Conservation (phyloP, 2,329 filamentous ascomycete genomes). For the Curvularia sp. region DNA sequence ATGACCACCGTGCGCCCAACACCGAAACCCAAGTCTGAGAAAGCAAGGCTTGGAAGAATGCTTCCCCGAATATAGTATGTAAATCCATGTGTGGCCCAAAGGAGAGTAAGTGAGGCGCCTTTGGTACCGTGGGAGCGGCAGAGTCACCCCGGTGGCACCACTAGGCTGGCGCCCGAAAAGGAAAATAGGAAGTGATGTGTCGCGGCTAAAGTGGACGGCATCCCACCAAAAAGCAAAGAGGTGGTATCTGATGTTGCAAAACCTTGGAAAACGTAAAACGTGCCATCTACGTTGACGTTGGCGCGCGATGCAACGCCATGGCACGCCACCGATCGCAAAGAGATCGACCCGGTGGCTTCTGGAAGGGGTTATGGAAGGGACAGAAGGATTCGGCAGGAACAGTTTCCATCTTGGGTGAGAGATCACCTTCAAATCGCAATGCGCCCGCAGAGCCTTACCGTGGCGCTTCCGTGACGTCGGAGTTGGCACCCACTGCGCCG, state of each 20-base stretch:
- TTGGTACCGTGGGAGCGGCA: slow-evolving; percentile 6
- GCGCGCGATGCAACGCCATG: slow-evolving; percentile 36
- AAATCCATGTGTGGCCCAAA: slow-evolving; percentile 2
- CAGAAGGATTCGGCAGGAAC: slow-evolving; percentile 16
- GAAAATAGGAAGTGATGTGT: slow-evolving; percentile 18
- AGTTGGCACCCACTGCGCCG: slow-evolving; percentile 14
- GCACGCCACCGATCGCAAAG: slow-evolving; percentile 46
- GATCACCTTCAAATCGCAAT: slow-evolving; percentile 17
- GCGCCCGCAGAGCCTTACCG: slow-evolving; percentile 12
- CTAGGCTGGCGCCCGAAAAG: slow-evolving; percentile 14
- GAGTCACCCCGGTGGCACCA: slow-evolving; percentile 16
- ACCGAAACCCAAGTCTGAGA: slow-evolving; percentile 13
- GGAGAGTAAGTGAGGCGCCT: slow-evolving; percentile 1
- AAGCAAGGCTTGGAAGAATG: slow-evolving; percentile 2
- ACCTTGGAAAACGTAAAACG: slow-evolving; percentile 39
- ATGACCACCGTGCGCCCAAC: slow-evolving; percentile 20
- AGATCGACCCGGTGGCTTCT: slow-evolving; percentile 40
- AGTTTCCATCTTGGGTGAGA: slow-evolving; percentile 23
- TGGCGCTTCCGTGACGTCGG: slow-evolving; percentile 18
- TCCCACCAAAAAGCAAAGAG: slow-evolving; percentile 24
- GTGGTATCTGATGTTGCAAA: slow-evolving; percentile 20
- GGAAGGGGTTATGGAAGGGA: slow-evolving; percentile 34
- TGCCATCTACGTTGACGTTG: slow-evolving; percentile 41
- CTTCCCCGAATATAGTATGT: slow-evolving; percentile 4
- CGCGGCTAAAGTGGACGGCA: slow-evolving; percentile 15